phyloP scores from a whole-genome alignment of 1,284 basidiomycete genomes.

The Leccinum colubrinum region DNA sequence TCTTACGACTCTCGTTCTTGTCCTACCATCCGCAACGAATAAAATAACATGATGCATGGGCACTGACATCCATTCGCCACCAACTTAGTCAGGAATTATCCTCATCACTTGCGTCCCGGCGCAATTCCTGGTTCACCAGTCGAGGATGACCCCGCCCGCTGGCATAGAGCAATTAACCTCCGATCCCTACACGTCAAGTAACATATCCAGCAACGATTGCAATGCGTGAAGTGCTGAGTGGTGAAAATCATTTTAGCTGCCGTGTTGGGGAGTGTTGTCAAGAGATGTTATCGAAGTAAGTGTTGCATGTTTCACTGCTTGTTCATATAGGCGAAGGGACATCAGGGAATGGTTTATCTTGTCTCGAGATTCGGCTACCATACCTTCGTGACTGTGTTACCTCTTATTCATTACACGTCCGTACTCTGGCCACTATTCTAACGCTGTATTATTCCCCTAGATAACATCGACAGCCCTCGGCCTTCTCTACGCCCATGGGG shows the following conservation, averaged over 20 bases:
- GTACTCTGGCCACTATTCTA: slow-evolving; percentile 1
- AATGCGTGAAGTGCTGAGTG: slow-evolving; percentile 62
- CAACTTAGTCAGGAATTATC: slow-evolving; percentile 89
- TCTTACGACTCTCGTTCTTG: slow-evolving; percentile 23
- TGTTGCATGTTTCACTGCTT: slow-evolving; percentile 7
- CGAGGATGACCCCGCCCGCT: slow-evolving; percentile 3
- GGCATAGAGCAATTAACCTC: slow-evolving; percentile 3
- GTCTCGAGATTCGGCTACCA: background rate
- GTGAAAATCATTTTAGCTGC: slow-evolving; percentile 53
- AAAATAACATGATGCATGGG: slow-evolving; percentile 28
- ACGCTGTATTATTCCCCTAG: slow-evolving; percentile 13
- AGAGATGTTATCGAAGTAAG: slow-evolving; percentile 30
- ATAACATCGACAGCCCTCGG: slow-evolving; percentile 33
- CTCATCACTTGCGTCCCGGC: slow-evolving; percentile 75
- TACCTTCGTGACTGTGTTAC: background rate
- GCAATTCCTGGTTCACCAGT: slow-evolving; percentile 14
- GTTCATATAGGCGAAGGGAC: background rate
- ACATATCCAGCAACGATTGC: slow-evolving; percentile 67
- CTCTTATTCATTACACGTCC: background rate
- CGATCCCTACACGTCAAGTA: slow-evolving; percentile 14
- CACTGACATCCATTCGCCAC: slow-evolving; percentile 75
- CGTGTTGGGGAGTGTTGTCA: slow-evolving; percentile 37
- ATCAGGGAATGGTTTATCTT: background rate
- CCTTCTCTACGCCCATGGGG: slow-evolving; percentile 27
- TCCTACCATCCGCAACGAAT: slow-evolving; percentile 21